Percentiles rank a stretch among this genome's conserved stretches.
These are phyloP conservation scores for Flammula alnicola DNA, from an alignment of 1,284 basidiomycete genomes.

Conservation along the genomic window DNA sequence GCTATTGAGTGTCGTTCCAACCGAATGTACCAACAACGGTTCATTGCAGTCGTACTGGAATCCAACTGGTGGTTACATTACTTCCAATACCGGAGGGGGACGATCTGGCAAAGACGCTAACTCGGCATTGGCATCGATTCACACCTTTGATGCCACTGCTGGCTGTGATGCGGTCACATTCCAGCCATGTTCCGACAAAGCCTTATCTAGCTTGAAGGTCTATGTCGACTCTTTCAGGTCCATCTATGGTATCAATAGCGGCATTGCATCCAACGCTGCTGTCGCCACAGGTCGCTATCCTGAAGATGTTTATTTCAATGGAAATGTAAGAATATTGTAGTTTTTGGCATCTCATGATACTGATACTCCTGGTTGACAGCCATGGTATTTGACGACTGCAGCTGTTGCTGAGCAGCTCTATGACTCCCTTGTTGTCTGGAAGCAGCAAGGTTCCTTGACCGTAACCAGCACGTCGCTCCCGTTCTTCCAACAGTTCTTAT, in stretches of 20 bases:
- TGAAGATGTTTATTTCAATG: constrained; percentile 57
- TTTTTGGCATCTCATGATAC: background rate
- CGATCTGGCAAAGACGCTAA: constrained; percentile 68
- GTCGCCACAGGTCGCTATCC: constrained; percentile 61
- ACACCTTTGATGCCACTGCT: constrained; percentile 57
- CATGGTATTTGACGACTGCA: constrained; percentile 71
- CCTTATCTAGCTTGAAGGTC: constrained; percentile 53
- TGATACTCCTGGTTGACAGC: constrained; percentile 41
- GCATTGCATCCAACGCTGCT: constrained; percentile 43
- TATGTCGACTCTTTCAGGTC: constrained; percentile 58
- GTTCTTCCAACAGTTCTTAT: constrained; percentile 63
- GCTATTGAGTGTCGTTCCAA: background rate
- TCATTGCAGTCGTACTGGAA: constrained; percentile 62
- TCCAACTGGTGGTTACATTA: constrained; percentile 49
- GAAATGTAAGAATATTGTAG: constrained; percentile 44
- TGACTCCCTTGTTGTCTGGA: constrained; percentile 65
- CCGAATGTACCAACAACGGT: background rate
- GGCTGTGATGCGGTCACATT: constrained; percentile 60
- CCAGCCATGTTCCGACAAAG: constrained; percentile 65
- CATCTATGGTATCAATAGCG: constrained; percentile 54
- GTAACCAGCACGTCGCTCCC: constrained; percentile 62
- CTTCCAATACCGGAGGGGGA: constrained; percentile 61
- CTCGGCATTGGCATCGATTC: constrained; percentile 61
- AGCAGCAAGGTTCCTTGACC: constrained; percentile 48
- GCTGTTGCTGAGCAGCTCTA: constrained; percentile 75